Evolutionary conservation across 1,284 basidiomycete genomes (phyloP).

Genomic region (Leccinum subrobustum): DNA sequence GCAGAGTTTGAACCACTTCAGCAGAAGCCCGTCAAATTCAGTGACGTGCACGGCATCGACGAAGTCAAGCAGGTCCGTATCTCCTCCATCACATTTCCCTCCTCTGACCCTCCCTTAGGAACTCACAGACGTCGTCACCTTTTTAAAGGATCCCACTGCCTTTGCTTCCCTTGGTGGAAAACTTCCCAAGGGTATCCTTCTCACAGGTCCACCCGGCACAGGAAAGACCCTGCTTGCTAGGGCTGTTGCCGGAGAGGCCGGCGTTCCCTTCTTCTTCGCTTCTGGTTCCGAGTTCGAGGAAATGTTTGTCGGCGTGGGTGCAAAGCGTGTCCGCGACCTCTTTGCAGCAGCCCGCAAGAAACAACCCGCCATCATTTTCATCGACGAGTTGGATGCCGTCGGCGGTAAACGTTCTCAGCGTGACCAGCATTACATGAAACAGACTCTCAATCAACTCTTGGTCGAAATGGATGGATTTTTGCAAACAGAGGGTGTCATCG

Average conservation of each 20-base stretch:
- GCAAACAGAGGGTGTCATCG: constrained; percentile 88
- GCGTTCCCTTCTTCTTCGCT: constrained; percentile 89
- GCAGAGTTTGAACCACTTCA: constrained; percentile 75
- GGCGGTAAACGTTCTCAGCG: constrained; percentile 89
- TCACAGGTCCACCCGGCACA: constrained; percentile 89
- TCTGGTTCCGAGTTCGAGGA: constrained; percentile 96
- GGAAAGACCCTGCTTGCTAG: constrained; percentile 97
- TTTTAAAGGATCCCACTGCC: constrained; percentile 85
- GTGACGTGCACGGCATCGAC: constrained; percentile 92
- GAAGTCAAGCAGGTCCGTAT: constrained; percentile 79
- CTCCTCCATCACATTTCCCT: neutral
- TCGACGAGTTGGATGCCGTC: constrained; percentile 91
- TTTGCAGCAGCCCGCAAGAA: constrained; percentile 95
- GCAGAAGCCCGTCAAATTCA: constrained; percentile 84
- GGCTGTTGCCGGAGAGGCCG: constrained; percentile 96
- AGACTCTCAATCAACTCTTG: constrained; percentile 91
- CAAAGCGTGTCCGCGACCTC: constrained; percentile 94
- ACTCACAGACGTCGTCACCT: constrained; percentile 90
- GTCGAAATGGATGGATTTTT: constrained; percentile 96
- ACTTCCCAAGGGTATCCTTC: constrained; percentile 87
- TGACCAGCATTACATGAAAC: constrained; percentile 88
- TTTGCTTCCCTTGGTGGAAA: constrained; percentile 90
- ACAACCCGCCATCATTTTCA: constrained; percentile 93
- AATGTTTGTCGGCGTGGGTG: constrained; percentile 95
- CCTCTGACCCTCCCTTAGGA: constrained; percentile 49